Evolutionary conservation across 2,329 filamentous ascomycete genomes (phyloP).

Genomic region (Scolecobasidium constrictum): DNA sequence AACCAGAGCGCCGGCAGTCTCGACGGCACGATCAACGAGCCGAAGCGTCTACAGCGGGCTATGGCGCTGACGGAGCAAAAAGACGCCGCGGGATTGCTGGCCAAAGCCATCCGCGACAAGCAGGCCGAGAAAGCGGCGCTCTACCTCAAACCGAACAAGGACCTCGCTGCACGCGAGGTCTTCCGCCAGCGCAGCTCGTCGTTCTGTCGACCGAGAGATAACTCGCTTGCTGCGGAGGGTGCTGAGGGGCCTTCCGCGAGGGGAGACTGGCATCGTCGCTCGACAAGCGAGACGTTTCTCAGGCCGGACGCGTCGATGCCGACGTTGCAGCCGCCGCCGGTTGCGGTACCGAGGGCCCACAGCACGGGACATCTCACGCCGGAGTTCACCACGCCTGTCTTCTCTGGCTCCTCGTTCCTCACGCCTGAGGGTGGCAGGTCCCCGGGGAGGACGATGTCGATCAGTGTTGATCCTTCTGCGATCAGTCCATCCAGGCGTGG

Average conservation of each 20-base stretch:
- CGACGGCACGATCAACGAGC: constrained; percentile 7
- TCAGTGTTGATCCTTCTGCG: no score
- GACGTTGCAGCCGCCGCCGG: neutral
- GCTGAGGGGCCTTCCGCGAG: neutral
- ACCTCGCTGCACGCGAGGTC: neutral
- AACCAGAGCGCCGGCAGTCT: neutral
- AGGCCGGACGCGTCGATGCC: constrained; percentile 3
- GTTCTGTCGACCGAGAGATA: neutral
- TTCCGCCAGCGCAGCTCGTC: constrained; percentile 8
- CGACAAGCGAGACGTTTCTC: constrained; percentile 2
- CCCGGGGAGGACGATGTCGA: no score
- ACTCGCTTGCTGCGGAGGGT: neutral
- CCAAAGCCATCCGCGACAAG: constrained; percentile 20
- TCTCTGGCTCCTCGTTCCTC: neutral
- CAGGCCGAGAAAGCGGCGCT: constrained; percentile 21
- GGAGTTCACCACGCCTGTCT: constrained; percentile 3
- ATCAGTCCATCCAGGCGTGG: no score
- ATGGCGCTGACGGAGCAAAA: neutral
- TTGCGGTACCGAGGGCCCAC: neutral
- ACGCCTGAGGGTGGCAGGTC: no score
- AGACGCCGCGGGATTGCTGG: constrained; percentile 9
- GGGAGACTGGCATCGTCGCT: neutral
- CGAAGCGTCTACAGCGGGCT: constrained; percentile 6
- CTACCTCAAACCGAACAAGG: constrained; percentile 20
- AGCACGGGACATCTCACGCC: constrained; percentile 3